A percentile compares a stretch with the other conserved stretches of the same genome.
Conservation (phyloP, 768 basidiomycete species). For the Lactarius hengduanensis region DNA sequence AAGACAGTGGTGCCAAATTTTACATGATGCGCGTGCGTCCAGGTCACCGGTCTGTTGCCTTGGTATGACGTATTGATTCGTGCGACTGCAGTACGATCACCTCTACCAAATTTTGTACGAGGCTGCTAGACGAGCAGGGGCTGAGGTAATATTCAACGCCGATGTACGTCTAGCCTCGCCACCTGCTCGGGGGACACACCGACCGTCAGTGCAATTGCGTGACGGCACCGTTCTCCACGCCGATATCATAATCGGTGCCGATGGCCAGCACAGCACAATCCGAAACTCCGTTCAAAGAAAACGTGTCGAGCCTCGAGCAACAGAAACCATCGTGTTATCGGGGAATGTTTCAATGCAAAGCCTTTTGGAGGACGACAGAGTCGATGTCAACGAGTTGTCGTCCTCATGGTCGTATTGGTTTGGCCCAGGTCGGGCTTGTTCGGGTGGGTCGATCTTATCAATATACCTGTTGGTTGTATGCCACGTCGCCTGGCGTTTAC, state of each 20-base stretch:
- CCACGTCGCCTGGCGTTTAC: neutral
- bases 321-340: conserved; percentile 18
- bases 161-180: conserved; percentile 13
- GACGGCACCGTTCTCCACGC: conserved; percentile 26
- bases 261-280: conserved; percentile 26
- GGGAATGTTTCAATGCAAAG: conserved; percentile 15
- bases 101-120: conserved; percentile 24
- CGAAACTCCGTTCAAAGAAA: conserved; percentile 18
- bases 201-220: conserved; percentile 23
- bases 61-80: neutral
- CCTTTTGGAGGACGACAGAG: conserved; percentile 23
- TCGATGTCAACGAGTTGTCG: conserved; percentile 4
- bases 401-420: conserved; percentile 23
- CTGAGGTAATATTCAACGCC: conserved; percentile 21
- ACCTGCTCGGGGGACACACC: neutral
- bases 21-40: conserved; percentile 23
- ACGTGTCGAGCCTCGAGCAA: conserved; percentile 8
- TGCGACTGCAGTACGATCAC: conserved; percentile 21
- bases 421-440: conserved; percentile 13
- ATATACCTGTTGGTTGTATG: neutral
- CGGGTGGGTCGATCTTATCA: conserved; percentile 15
- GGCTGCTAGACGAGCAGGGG: conserved; percentile 20
- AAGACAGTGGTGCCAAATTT: conserved; percentile 15
- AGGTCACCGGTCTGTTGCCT: neutral
- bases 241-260: conserved; percentile 29